A percentile compares a stretch with the other conserved stretches of the same genome.
Conservation (phyloP, 2,329 filamentous ascomycete genomes). For the Thielaviopsis euricoi region DNA sequence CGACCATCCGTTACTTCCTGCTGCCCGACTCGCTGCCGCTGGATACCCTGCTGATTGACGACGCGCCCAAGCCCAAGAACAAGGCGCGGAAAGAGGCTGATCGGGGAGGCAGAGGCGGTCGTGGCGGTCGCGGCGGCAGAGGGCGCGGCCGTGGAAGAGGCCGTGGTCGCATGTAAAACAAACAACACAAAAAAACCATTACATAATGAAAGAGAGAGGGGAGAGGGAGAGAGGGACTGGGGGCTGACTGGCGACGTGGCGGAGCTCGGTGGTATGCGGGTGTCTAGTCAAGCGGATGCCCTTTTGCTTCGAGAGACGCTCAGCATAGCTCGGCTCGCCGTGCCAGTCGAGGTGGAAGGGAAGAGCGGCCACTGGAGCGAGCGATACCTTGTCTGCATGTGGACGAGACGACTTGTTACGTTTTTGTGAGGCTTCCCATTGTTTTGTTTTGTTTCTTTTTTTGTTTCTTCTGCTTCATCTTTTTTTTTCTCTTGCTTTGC, state of each 20-base stretch:
- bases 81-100: slow-evolving; percentile 89
- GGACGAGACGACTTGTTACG: neutral
- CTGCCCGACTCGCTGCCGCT: slow-evolving; percentile 88
- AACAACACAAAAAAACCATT: too few species aligned
- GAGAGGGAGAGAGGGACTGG: neutral
- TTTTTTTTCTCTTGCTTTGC: neutral
- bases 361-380: neutral
- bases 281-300: too few species aligned
- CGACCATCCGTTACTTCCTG: slow-evolving; percentile 91
- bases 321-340: too few species aligned
- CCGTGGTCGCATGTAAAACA: slow-evolving; percentile 19
- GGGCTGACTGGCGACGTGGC: neutral
- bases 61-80: slow-evolving; percentile 97
- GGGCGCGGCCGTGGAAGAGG: slow-evolving; percentile 32
- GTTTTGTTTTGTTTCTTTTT: slow-evolving; percentile 2
- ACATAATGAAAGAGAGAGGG: neutral
- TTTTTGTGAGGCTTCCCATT: neutral
- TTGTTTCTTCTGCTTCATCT: neutral
- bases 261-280: too few species aligned
- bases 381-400: neutral
- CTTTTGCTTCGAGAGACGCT: too few species aligned
- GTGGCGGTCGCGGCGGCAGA: slow-evolving; percentile 36
- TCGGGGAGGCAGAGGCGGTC: slow-evolving; percentile 38
- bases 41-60: slow-evolving; percentile 89
- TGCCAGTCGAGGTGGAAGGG: too few species aligned